Base-by-base conservation (phyloP, 2,329 filamentous ascomycete species). In the Aspergillus persii region DNA sequence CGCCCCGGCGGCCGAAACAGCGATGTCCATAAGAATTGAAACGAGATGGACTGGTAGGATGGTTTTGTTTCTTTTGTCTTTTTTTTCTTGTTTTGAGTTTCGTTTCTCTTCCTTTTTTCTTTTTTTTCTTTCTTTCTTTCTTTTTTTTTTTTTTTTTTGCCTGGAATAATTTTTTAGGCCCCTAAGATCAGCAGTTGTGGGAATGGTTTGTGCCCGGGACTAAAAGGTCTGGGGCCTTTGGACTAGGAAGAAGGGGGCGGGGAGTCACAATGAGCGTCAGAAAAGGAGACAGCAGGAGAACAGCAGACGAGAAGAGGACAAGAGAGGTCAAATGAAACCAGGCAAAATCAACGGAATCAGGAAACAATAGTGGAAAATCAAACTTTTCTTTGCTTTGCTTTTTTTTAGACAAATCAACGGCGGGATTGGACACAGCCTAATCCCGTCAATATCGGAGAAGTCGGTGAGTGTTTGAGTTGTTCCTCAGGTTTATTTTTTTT, bases 11-110 rank as follows among this genome's bases (percentile, higher is more conserved):
- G 65, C 66, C 64, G 66, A 59, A 64, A 66, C 60, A 65, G 68
- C 66, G 68, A 65, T 66, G 71, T 74, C 74, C 74, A 77, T 76
- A 76, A 69, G 71, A 72, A 68, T 65, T 64, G 64, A 66, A 58
- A 61, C 65, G 50, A 60, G 12, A 41, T 41, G 12, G 15, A 41
- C 36, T 41, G 15, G 36, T 41, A n/a, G 57, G 60, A 41, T 8
- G n/a, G 5, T 8, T 31, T 31, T 31, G 5, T 31, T 31, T 31
- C 8, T 31, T 31, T 49, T 53, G 51, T 51, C 30, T 44, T 12
- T 44, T 44, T 18, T 1, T 23, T 23, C 18, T 23, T 23, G 18
- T 23, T 23, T 23, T 23, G 1, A 2, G 18, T 23, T 23, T 23
- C 18, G 18, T 23, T 23, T 23, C 18, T 23, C 18, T 23, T 23